Conservation (phyloP, 1,139 yeast species). For the Taphrina communis region DNA sequence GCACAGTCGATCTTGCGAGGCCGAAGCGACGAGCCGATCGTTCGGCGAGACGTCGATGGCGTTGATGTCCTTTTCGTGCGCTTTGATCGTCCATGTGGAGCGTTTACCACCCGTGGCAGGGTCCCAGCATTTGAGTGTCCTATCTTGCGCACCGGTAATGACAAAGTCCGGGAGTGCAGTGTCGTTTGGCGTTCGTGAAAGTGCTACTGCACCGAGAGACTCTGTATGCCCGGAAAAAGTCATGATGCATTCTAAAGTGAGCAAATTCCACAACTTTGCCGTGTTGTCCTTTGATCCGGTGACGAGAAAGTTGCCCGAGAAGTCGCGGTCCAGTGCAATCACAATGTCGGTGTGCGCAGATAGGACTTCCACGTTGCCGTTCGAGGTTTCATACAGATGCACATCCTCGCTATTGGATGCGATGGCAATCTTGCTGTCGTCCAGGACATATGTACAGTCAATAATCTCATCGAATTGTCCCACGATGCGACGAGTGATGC, state of each 20-base stretch:
- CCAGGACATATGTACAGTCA: constrained; percentile 79
- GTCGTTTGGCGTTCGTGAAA: constrained; percentile 65
- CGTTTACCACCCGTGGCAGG: constrained; percentile 51
- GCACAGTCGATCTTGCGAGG: constrained; percentile 91
- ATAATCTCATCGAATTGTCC: constrained; percentile 97
- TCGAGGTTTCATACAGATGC: constrained; percentile 59
- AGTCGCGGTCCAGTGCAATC: constrained; percentile 75
- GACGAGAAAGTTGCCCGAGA: constrained; percentile 85
- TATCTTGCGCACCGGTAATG: constrained; percentile 84
- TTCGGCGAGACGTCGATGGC: constrained; percentile 86
- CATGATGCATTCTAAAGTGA: constrained; percentile 57
- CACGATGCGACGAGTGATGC: constrained; percentile 65
- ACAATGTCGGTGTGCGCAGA: constrained; percentile 88
- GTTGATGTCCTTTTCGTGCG: constrained; percentile 95
- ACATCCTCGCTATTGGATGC: constrained; percentile 96
- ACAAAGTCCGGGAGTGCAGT: constrained; percentile 67
- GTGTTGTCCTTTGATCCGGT: constrained; percentile 92
- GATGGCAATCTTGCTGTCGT: constrained; percentile 64
- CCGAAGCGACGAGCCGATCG: constrained; percentile 86
- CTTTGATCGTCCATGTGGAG: constrained; percentile 87
- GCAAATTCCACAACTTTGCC: constrained; percentile 73
- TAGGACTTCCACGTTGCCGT: constrained; percentile 67
- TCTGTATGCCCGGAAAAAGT: constrained; percentile 85
- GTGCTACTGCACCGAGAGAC: constrained; percentile 78
- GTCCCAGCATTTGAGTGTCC: constrained; percentile 89